phyloP scores from a whole-genome alignment of 2,329 filamentous ascomycete genomes.

The Thelonectria olida region DNA sequence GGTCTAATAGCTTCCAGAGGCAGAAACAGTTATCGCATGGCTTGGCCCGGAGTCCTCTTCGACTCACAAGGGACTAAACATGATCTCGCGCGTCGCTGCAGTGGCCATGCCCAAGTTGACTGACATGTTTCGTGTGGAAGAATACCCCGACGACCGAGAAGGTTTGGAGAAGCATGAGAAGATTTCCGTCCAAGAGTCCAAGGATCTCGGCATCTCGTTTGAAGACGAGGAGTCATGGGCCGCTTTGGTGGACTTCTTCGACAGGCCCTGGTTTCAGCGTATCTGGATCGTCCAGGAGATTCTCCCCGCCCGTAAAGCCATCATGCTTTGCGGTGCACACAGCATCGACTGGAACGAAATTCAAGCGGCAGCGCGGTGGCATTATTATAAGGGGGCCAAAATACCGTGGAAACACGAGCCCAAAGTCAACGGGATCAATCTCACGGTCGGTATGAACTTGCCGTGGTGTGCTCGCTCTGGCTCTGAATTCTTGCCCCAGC shows the following conservation, averaged over 20 bases:
- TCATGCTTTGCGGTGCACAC: conserved; percentile 23
- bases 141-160: conserved; percentile 9
- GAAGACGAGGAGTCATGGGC: conserved; percentile 14
- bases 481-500: conserved; percentile 12
- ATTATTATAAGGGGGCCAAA: conserved; percentile 17
- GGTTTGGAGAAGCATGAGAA: conserved; percentile 21
- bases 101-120: conserved; percentile 28
- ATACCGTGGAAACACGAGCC: conserved; percentile 6
- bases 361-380: conserved; percentile 30
- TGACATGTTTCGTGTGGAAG: conserved; percentile 26
- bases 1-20: conserved; percentile 14
- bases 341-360: conserved; percentile 23
- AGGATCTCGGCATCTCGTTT: conserved; percentile 24
- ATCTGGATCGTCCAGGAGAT: conserved; percentile 38
- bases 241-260: conserved; percentile 26
- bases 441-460: conserved; percentile 22
- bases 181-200: conserved; percentile 16
- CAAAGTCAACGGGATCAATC: conserved; percentile 18
- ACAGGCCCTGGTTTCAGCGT: conserved; percentile 30
- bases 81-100: conserved; percentile 22
- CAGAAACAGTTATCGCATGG: conserved; percentile 32
- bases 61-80: conserved; percentile 2
- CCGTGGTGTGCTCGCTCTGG: conserved; percentile 22
- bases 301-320: conserved; percentile 29
- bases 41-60: conserved; percentile 16